Conservation (phyloP, 352 stramenopile genomes). For the Phytophthora palmivora region DNA sequence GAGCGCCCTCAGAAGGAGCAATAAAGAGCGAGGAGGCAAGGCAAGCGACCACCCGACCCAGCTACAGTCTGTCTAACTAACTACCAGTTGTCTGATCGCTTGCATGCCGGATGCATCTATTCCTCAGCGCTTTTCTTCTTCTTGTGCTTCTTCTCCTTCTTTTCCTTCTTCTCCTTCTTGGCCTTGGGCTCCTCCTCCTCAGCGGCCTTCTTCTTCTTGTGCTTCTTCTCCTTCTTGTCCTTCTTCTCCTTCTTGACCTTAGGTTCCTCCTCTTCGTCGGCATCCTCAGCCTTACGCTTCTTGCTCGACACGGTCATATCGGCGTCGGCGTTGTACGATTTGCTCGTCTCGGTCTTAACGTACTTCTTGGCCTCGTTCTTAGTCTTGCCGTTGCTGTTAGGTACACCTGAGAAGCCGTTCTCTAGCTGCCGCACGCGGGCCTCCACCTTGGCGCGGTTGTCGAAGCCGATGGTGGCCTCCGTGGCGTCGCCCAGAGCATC, state of each 20-base stretch:
- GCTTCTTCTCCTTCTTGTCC: slow-evolving; percentile 76
- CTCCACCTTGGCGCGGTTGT: slow-evolving; percentile 99
- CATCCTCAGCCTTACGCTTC: slow-evolving; percentile 71
- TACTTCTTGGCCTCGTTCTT: slow-evolving; percentile 94
- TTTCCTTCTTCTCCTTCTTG: slow-evolving; percentile 40
- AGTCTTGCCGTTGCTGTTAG: slow-evolving; percentile 90
- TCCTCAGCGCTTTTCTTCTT: slow-evolving; percentile 55
- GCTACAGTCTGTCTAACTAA: slow-evolving; percentile 34
- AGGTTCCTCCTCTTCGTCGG: slow-evolving; percentile 69
- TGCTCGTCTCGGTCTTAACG: slow-evolving; percentile 77
- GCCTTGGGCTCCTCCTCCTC: slow-evolving; percentile 35
- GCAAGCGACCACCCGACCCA: slow-evolving; percentile 26
- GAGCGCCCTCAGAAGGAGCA: slow-evolving; percentile 21
- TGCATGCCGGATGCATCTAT: slow-evolving; percentile 45
- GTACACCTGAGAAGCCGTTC: slow-evolving; percentile 88
- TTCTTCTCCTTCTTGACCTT: slow-evolving; percentile 81
- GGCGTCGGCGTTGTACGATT: slow-evolving; percentile 94
- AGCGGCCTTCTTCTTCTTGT: slow-evolving; percentile 68
- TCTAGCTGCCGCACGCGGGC: slow-evolving; percentile 97
- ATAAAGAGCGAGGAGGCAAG: slow-evolving; percentile 32
- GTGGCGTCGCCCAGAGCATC: slow-evolving; percentile 98
- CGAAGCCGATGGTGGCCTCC: slow-evolving; percentile 96
- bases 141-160: slow-evolving; percentile 52
- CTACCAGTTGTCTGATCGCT: slow-evolving; percentile 16
- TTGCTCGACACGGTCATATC: slow-evolving; percentile 97